Conservation (phyloP, 768 basidiomycete species). For the Leccinum rimulosum region DNA sequence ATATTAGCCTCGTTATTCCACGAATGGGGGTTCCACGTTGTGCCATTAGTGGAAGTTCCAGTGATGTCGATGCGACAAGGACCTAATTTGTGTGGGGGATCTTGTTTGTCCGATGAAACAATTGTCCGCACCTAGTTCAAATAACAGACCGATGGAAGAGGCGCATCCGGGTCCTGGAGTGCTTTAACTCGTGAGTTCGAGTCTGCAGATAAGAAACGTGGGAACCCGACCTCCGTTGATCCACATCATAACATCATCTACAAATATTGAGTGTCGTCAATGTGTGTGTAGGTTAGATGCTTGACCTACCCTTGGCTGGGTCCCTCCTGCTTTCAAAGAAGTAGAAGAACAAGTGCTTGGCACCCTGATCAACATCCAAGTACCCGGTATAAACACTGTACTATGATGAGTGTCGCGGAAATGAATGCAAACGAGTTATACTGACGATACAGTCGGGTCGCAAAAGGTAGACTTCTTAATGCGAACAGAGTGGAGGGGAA, state of each 20-base stretch:
- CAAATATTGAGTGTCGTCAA: not conserved
- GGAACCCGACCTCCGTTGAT: slow-evolving; percentile 54
- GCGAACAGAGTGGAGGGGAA: slow-evolving; percentile 53
- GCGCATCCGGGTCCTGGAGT: slow-evolving; percentile 55
- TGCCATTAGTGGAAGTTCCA: slow-evolving; percentile 54
- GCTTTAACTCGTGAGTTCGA: not conserved
- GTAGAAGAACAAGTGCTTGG: slow-evolving; percentile 54
- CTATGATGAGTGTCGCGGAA: not conserved
- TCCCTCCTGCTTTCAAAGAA: slow-evolving; percentile 57
- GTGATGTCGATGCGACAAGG: slow-evolving; percentile 60
- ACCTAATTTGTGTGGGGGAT: slow-evolving; percentile 35
- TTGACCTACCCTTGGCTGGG: slow-evolving; percentile 36
- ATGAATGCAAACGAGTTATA: not conserved
- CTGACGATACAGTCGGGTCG: slow-evolving; percentile 52
- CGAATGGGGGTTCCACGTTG: slow-evolving; percentile 59
- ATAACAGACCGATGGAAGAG: slow-evolving; percentile 54
- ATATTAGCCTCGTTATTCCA: slow-evolving; percentile 69
- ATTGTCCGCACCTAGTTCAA: slow-evolving; percentile 46
- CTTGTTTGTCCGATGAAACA: slow-evolving; percentile 7
- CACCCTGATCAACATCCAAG: slow-evolving; percentile 46
- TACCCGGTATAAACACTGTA: slow-evolving; percentile 46
- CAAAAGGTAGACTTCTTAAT: slow-evolving; percentile 63
- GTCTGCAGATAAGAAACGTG: not conserved
- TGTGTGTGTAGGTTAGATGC: not conserved
- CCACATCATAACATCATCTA: slow-evolving; percentile 71